These are phyloP conservation scores for Schrenkiella parvula DNA, from an alignment of 345 rosid species.

Conservation along the genomic window DNA sequence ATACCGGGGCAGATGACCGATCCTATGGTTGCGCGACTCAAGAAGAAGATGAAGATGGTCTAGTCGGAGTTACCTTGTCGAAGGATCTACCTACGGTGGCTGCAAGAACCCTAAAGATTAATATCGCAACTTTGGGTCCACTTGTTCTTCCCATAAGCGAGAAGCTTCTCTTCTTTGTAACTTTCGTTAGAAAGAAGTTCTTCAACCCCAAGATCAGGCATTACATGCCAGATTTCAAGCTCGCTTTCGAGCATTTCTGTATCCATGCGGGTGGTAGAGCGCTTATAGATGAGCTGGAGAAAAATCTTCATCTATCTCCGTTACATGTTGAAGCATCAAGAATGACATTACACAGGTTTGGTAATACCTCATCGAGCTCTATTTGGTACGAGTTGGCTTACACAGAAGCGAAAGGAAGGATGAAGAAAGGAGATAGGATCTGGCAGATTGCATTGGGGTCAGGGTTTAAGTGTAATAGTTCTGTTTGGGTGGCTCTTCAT, in stretches of 20 bases:
- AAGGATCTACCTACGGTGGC: constrained; percentile 60
- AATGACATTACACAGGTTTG: constrained; percentile 61
- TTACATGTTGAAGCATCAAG: constrained; percentile 62
- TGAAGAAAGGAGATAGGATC: constrained; percentile 46
- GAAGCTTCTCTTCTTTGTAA: constrained; percentile 43
- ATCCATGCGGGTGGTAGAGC: constrained; percentile 65
- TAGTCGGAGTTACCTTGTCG: constrained; percentile 46
- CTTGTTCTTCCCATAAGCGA: constrained; percentile 59
- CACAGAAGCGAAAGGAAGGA: constrained; percentile 55
- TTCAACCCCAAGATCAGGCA: constrained; percentile 42
- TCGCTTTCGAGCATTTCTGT: constrained; percentile 69
- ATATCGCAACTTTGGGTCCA: constrained; percentile 63
- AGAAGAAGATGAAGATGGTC: constrained; percentile 45
- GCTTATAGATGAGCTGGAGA: constrained; percentile 53
- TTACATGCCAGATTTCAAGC: constrained; percentile 44
- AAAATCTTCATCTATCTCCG: constrained; percentile 42
- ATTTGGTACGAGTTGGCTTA: constrained; percentile 64
- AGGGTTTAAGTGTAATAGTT: constrained; percentile 65
- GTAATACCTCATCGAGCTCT: constrained; percentile 61
- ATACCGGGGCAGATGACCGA: constrained; percentile 50
- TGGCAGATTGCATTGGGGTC: constrained; percentile 74
- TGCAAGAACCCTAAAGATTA: constrained; percentile 59
- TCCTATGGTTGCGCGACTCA: constrained; percentile 49
- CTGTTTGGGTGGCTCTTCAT: constrained; percentile 43
- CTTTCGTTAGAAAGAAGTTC: constrained; percentile 39